Conservation (phyloP, 2,329 filamentous ascomycete genomes). For the Zelopaecilomyces penicillatus region DNA sequence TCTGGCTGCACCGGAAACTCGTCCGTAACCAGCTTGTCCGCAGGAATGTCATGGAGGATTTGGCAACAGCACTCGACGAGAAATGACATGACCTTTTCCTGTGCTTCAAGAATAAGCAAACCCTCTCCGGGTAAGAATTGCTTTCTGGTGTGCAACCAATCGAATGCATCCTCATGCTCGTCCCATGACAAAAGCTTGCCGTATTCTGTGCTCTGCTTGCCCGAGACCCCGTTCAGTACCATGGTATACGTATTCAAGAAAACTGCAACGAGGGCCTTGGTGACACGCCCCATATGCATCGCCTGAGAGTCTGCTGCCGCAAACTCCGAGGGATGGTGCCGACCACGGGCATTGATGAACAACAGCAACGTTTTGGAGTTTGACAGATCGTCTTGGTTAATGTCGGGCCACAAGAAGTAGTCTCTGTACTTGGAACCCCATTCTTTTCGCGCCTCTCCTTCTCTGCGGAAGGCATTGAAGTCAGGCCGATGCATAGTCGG, state of each 20-base stretch:
- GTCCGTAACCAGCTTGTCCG: conserved; percentile 18
- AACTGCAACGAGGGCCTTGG: conserved; percentile 15
- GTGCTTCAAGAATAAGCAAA: conserved; percentile 41
- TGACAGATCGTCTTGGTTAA: conserved; percentile 49
- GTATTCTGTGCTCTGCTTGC: conserved; percentile 21
- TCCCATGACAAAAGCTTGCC: conserved; percentile 27
- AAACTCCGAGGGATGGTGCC: conserved; percentile 38
- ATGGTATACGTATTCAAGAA: conserved; percentile 26
- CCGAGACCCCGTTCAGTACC: conserved; percentile 21
- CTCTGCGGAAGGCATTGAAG: conserved; percentile 28
- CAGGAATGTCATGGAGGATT: conserved; percentile 44
- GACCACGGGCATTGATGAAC: conserved; percentile 43
- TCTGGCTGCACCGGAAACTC: conserved; percentile 28
- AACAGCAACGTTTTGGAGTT: conserved; percentile 36
- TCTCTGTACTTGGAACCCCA: conserved; percentile 18
- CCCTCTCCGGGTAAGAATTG: conserved; percentile 38
- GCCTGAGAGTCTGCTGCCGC: conserved; percentile 33
- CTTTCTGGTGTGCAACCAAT: conserved; percentile 24
- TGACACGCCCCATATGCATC: conserved; percentile 21
- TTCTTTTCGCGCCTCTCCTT: conserved; percentile 10
- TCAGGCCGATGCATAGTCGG: conserved; percentile 42
- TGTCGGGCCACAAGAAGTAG: conserved; percentile 41
- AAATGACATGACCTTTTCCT: conserved; percentile 39
- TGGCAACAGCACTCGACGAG: conserved; percentile 37
- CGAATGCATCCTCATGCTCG: conserved; percentile 26